Conservation (phyloP, 148 eudicot genomes). For the Salicornia ramosissima region DNA sequence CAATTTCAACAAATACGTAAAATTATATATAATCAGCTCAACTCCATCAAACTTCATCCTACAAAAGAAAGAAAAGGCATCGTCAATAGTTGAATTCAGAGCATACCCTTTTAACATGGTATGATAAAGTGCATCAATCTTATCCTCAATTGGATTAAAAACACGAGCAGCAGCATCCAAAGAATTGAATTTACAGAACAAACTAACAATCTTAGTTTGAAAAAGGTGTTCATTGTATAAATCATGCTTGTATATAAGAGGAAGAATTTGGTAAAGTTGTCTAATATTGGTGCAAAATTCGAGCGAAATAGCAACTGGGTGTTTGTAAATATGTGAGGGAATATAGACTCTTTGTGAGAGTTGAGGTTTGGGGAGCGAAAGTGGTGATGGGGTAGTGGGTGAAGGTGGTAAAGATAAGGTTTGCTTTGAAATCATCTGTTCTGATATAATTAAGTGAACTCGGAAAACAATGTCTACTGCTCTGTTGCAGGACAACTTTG, state of each 20-base stretch:
- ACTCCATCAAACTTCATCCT: conserved; percentile 55
- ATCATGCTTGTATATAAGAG: conserved; percentile 52
- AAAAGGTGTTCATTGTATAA: conserved; percentile 58
- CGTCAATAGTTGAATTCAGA: conserved; percentile 27
- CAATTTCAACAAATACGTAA: conserved; percentile 57
- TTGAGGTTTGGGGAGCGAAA: conserved; percentile 21
- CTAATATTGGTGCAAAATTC: conserved; percentile 56
- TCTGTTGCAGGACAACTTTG: too few relatives aligned
- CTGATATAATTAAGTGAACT: too few relatives aligned
- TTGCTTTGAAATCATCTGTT: conserved; percentile 20
- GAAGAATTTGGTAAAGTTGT: conserved; percentile 56
- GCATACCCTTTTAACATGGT: conserved; percentile 41
- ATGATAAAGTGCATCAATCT: conserved; percentile 24
- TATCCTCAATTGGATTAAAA: conserved; percentile 43
- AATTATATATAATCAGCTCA: conserved; percentile 52
- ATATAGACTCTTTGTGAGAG: conserved; percentile 48
- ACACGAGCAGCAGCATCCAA: conserved; percentile 56
- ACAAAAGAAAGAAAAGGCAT: conserved; percentile 38
- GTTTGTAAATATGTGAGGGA: conserved; percentile 62
- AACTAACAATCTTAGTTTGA: conserved; percentile 66
- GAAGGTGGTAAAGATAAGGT: conserved; percentile 3
- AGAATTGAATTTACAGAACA: conserved; percentile 54
- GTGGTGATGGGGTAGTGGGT: conserved; percentile 7
- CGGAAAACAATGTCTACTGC: too few relatives aligned
- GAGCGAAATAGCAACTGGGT: conserved; percentile 68